Conservation (phyloP, 2,329 filamentous ascomycete genomes). For the Apiospora koreana region DNA sequence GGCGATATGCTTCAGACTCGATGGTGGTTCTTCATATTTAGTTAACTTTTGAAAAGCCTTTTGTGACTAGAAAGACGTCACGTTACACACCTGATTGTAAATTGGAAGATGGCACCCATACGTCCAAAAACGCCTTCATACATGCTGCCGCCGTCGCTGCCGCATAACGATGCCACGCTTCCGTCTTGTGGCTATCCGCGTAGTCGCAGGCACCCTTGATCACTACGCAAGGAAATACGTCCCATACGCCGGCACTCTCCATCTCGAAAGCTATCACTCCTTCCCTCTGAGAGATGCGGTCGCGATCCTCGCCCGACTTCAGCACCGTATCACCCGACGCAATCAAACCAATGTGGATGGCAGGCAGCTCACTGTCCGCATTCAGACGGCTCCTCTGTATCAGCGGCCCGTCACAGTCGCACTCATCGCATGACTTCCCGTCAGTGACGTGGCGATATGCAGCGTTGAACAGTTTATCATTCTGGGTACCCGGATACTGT, state of each 20-base stretch:
- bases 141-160: constrained; percentile 2
- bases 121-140: constrained; percentile 5
- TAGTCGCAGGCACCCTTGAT: constrained; percentile 42
- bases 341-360: constrained; percentile 38
- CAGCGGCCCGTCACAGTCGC: constrained; percentile 19
- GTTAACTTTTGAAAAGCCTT: too few relatives aligned
- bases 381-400: constrained; percentile 24
- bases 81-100: not conserved
- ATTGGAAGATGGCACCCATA: constrained; percentile 20
- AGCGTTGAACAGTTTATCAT: constrained; percentile 22
- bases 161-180: constrained; percentile 34
- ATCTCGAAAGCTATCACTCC: constrained; percentile 35
- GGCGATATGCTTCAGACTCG: too few relatives aligned
- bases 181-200: constrained; percentile 39
- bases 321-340: constrained; percentile 43
- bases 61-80: too few relatives aligned
- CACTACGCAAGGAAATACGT: constrained; percentile 36
- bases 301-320: constrained; percentile 37
- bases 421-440: constrained; percentile 14
- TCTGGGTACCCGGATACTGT: constrained; percentile 17
- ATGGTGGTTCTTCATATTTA: too few relatives aligned
- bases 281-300: constrained; percentile 29
- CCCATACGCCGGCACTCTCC: constrained; percentile 35
- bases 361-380: constrained; percentile 20
- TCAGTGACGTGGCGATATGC: constrained; percentile 20